These are phyloP conservation scores for Floccularia luteovirens DNA, from an alignment of 768 basidiomycete genomes.

Conservation along the genomic window DNA sequence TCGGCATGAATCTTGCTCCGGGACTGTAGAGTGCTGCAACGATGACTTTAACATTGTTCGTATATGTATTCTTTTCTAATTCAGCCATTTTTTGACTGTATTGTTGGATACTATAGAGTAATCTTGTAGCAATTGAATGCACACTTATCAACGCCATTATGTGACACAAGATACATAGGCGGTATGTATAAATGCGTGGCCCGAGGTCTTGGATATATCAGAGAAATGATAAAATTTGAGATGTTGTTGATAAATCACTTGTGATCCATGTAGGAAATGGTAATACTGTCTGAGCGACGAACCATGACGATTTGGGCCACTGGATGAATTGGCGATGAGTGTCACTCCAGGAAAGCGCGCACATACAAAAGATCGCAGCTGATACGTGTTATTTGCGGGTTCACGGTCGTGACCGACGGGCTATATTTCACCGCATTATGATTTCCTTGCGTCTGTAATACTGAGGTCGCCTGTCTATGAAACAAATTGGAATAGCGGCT, in stretches of 20 bases:
- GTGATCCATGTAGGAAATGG: neutral
- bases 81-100: neutral
- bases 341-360: neutral
- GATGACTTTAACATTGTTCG: conserved; percentile 21
- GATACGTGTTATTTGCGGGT: too few relatives aligned
- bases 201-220: neutral
- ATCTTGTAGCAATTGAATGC: conserved; percentile 32
- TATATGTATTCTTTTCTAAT: neutral
- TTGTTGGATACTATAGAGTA: conserved; percentile 14
- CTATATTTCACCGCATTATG: too few relatives aligned
- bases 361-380: too few relatives aligned
- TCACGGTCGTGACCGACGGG: too few relatives aligned
- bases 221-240: neutral
- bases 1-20: conserved; percentile 19
- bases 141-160: conserved; percentile 22
- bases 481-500: too few relatives aligned
- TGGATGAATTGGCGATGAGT: neutral
- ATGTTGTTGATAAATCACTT: neutral
- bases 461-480: too few relatives aligned
- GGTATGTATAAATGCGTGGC: too few relatives aligned
- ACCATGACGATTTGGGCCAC: neutral
- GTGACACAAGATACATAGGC: conserved; percentile 4
- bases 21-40: conserved; percentile 31
- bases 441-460: too few relatives aligned
- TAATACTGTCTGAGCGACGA: neutral